These are phyloP conservation scores for Diplocarpon rosae DNA, from an alignment of 2,329 filamentous ascomycete genomes.

Conservation along the genomic window DNA sequence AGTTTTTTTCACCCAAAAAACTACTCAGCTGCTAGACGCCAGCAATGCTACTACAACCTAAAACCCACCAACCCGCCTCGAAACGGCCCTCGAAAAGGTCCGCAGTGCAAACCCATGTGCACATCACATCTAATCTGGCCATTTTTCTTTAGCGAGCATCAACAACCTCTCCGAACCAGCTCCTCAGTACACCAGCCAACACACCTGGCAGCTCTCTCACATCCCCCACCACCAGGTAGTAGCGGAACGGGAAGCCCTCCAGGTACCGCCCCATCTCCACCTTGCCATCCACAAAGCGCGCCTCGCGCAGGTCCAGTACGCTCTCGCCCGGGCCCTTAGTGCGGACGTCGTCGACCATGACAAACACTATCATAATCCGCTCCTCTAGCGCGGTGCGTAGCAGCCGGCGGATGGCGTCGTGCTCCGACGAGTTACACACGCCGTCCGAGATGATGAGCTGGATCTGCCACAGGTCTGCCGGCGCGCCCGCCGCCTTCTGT, in stretches of 20 bases:
- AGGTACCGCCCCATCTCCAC: constrained; percentile 84
- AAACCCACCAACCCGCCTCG: background rate
- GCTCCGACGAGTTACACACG: constrained; percentile 70
- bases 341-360: constrained; percentile 69
- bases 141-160: constrained; percentile 15
- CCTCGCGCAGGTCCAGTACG: constrained; percentile 82
- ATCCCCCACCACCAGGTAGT: constrained; percentile 90
- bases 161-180: constrained; percentile 76
- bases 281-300: constrained; percentile 59
- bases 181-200: constrained; percentile 75
- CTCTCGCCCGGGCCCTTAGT: constrained; percentile 45
- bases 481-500: constrained; percentile 36
- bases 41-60: background rate
- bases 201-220: constrained; percentile 84
- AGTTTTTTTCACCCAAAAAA: too few species aligned
- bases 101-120: background rate
- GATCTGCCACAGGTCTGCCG: constrained; percentile 84
- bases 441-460: constrained; percentile 90
- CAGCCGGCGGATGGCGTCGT: constrained; percentile 70
- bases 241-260: constrained; percentile 92
- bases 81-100: background rate
- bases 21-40: background rate
- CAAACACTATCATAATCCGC: constrained; percentile 95
- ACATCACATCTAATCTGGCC: background rate
- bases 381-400: constrained; percentile 85